Conservation (phyloP, 257 asterid genomes). For the Solanum ahanhuiri region DNA sequence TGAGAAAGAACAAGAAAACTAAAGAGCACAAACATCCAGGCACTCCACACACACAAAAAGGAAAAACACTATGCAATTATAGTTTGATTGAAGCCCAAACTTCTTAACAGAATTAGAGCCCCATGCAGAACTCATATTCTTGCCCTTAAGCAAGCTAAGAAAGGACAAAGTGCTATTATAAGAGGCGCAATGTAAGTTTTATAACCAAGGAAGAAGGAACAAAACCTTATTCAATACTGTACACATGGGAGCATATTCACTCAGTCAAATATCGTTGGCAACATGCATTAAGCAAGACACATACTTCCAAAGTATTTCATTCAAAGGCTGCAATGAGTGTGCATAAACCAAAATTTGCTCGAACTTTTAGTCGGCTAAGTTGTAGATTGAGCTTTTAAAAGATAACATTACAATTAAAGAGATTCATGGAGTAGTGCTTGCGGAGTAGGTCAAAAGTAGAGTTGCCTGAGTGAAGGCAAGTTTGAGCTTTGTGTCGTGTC, state of each 20-base stretch:
- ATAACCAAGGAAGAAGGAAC: not conserved
- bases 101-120: not conserved
- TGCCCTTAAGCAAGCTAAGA: not conserved
- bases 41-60: not conserved
- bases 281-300: not conserved
- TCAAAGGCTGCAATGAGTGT: not conserved
- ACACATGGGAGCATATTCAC: not conserved
- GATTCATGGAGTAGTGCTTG: not conserved
- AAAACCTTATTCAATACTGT: not conserved
- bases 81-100: not conserved
- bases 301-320: not conserved
- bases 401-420: not conserved
- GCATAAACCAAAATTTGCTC: not conserved
- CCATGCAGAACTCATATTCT: not conserved
- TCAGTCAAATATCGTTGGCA: not conserved
- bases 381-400: not conserved
- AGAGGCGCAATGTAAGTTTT: not conserved
- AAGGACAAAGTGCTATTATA: not conserved
- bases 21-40: not conserved
- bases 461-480: not conserved
- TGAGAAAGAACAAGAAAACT: not conserved
- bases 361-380: not conserved
- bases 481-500: not conserved
- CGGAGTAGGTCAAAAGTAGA: not conserved
- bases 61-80: not conserved